Percentiles rank a stretch among this genome's conserved stretches.
Conservation (phyloP, 495 filamentous ascomycete genomes). For the Penicillium arizonense region DNA sequence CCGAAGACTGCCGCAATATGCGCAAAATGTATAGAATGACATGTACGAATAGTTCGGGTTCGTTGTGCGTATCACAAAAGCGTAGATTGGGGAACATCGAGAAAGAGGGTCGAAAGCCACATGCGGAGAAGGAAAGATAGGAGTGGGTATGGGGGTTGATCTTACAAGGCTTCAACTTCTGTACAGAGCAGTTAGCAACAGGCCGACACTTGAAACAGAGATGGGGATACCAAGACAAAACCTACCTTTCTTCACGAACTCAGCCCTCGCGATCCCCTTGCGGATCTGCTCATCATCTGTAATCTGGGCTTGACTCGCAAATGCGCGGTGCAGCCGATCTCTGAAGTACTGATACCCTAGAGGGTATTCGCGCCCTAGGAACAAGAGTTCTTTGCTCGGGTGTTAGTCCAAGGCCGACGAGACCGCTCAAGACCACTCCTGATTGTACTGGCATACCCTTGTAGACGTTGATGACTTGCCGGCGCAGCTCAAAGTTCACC, state of each 20-base stretch:
- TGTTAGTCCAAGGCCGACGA: neutral
- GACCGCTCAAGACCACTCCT: neutral
- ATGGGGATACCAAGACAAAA: conserved; percentile 2
- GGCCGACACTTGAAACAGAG: neutral
- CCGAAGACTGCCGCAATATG: conserved; percentile 5
- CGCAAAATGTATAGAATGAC: conserved; percentile 14
- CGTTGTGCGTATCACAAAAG: neutral
- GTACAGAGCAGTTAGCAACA: conserved; percentile 3
- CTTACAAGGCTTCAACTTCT: conserved; percentile 93
- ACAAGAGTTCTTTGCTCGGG: conserved; percentile 64
- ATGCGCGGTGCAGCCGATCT: conserved; percentile 78
- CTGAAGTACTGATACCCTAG: conserved; percentile 83
- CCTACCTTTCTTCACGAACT: conserved; percentile 88
- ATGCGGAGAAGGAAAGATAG: conserved; percentile 3
- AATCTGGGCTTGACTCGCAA: conserved; percentile 68
- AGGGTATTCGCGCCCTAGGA: conserved; percentile 84
- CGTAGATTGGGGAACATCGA: neutral
- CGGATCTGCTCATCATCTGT: conserved; percentile 71
- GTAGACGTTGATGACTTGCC: conserved; percentile 85
- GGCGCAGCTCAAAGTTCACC: conserved; percentile 60
- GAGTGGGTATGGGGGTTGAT: conserved; percentile 7
- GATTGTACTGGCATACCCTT: conserved; percentile 58
- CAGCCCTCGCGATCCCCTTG: conserved; percentile 70
- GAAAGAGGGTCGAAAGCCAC: neutral
- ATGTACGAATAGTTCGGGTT: conserved; percentile 6